phyloP scores from a whole-genome alignment of 768 basidiomycete species.

The Boletus fagicola region DNA sequence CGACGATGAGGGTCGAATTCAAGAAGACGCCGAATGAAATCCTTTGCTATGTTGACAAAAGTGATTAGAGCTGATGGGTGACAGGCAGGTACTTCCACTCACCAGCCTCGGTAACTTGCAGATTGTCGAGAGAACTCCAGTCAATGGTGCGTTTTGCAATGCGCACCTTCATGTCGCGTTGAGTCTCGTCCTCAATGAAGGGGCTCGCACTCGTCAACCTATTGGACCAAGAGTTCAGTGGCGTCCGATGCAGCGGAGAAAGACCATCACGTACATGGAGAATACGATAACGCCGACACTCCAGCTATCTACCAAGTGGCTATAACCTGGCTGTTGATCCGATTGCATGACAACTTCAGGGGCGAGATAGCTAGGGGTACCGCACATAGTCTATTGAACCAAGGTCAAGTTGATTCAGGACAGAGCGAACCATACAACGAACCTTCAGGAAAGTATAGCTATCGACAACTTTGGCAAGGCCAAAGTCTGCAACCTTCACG shows the following conservation, averaged over 20 bases:
- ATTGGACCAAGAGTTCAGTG: constrained; percentile 2
- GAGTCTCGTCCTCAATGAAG: constrained; percentile 73
- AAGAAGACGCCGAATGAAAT: constrained; percentile 70
- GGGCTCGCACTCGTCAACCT: constrained; percentile 79
- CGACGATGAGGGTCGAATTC: constrained; percentile 59
- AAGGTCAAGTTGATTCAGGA: background rate
- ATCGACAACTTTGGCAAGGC: constrained; percentile 89
- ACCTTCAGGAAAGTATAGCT: constrained; percentile 75
- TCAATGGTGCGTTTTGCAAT: constrained; percentile 61
- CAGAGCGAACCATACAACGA: constrained; percentile 20
- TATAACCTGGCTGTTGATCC: constrained; percentile 65
- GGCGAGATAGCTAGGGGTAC: constrained; percentile 91
- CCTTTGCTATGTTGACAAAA: constrained; percentile 49
- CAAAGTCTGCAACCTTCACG: constrained; percentile 94
- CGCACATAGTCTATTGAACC: constrained; percentile 78
- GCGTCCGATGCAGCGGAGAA: background rate
- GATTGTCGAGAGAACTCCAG: constrained; percentile 47
- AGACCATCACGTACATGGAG: constrained; percentile 62
- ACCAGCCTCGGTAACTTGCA: constrained; percentile 49
- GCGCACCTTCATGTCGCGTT: constrained; percentile 57
- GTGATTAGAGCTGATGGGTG: background rate
- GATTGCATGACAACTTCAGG: constrained; percentile 81
- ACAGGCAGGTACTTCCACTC: constrained; percentile 12
- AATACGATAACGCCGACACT: constrained; percentile 94
- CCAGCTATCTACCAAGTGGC: constrained; percentile 92